These are phyloP conservation scores for Torulaspora pretoriensis DNA, from an alignment of 1,139 yeast genomes.

Conservation along the genomic window DNA sequence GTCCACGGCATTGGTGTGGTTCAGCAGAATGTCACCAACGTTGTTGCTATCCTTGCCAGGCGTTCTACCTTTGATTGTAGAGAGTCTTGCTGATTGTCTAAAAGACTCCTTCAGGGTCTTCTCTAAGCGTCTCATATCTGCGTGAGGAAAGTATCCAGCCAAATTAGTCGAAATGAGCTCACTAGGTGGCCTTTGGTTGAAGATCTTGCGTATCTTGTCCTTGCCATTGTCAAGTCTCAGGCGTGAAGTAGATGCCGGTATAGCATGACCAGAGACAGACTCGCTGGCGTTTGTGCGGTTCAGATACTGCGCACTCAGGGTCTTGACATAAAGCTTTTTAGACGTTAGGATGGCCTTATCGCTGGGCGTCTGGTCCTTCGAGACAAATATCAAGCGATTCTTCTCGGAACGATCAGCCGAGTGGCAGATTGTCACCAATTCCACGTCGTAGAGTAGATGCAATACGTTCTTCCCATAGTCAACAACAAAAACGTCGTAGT, in stretches of 20 bases:
- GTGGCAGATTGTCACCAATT: constrained; percentile 76
- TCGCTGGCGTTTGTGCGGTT: constrained; percentile 2
- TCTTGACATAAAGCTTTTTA: constrained; percentile 39
- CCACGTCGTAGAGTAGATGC: constrained; percentile 66
- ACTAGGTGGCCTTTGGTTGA: constrained; percentile 91
- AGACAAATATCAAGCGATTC: constrained; percentile 67
- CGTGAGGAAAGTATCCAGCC: constrained; percentile 88
- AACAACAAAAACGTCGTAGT: constrained; percentile 49
- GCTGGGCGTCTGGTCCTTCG: constrained; percentile 60
- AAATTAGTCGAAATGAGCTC: constrained; percentile 86
- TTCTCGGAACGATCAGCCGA: constrained; percentile 69
- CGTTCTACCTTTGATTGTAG: constrained; percentile 24
- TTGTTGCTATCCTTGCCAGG: constrained; percentile 31
- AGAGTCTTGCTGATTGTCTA: constrained; percentile 63
- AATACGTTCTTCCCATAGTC: constrained; percentile 44
- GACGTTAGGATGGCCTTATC: constrained; percentile 65
- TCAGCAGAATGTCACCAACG: constrained; percentile 65
- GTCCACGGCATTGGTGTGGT: constrained; percentile 56
- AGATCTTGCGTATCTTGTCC: constrained; percentile 49
- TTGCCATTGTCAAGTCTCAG: constrained; percentile 24
- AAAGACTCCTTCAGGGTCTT: constrained; percentile 82
- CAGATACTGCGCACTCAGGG: constrained; percentile 22
- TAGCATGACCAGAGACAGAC: constrained; percentile 1
- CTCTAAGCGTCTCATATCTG: constrained; percentile 66
- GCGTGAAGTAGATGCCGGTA: constrained; percentile 6